Evolutionary conservation across 2,329 filamentous ascomycete species (phyloP).

Genomic region (Cladobotryum protrusum): DNA sequence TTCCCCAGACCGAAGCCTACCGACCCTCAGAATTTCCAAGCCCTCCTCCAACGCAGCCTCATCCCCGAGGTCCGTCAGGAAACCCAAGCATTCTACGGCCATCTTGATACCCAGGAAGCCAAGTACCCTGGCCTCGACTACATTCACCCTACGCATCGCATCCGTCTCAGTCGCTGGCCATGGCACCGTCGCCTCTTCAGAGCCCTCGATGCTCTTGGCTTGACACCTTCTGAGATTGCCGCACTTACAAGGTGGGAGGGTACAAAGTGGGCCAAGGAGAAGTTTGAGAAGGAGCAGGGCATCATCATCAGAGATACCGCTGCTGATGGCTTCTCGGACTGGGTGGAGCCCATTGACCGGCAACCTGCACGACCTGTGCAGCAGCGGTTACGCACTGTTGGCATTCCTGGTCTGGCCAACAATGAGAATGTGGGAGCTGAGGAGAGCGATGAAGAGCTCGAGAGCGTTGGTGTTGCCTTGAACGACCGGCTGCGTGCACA

Average conservation of each 20-base stretch:
- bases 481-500: conserved; percentile 61
- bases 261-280: conserved; percentile 75
- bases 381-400: conserved; percentile 1
- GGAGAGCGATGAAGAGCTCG: conserved; percentile 45
- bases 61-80: conserved; percentile 75
- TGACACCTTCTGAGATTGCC: conserved; percentile 65
- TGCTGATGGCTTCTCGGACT: conserved; percentile 59
- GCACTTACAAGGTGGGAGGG: conserved; percentile 76
- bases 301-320: conserved; percentile 66
- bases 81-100: conserved; percentile 71
- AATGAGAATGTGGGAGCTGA: conserved; percentile 37
- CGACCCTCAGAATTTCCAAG: conserved; percentile 66
- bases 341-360: conserved; percentile 30
- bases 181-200: conserved; percentile 73
- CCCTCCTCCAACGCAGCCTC: conserved; percentile 62
- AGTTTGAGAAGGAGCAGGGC: conserved; percentile 70
- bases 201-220: conserved; percentile 62
- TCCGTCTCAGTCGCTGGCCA: conserved; percentile 68
- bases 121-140: conserved; percentile 81
- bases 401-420: not conserved
- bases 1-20: conserved; percentile 61
- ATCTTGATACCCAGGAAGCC: conserved; percentile 71
- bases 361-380: conserved; percentile 8
- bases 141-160: conserved; percentile 63
- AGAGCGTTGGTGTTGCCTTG: conserved; percentile 54